phyloP scores from a whole-genome alignment of 345 rosid species.

The Raphanus raphanistrum region DNA sequence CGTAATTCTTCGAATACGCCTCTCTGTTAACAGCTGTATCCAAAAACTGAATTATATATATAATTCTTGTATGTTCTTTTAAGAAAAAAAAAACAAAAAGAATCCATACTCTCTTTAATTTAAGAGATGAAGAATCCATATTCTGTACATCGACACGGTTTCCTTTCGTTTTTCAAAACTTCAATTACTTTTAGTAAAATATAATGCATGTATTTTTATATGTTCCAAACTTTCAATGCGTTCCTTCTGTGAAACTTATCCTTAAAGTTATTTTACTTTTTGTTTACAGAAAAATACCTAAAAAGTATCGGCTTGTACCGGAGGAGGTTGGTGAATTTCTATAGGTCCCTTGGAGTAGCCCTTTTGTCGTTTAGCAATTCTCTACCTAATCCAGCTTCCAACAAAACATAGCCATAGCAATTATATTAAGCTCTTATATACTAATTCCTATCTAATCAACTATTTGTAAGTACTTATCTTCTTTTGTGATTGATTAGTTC shows the following conservation, averaged over 20 bases:
- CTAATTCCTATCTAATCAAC: neutral
- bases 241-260: constrained; percentile 25
- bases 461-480: neutral
- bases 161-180: constrained; percentile 10
- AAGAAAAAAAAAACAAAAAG: neutral
- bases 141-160: constrained; percentile 20
- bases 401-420: neutral
- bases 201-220: neutral
- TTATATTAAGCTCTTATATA: neutral
- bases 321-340: constrained; percentile 27
- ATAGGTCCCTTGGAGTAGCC: constrained; percentile 10
- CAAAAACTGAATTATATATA: neutral
- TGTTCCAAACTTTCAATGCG: neutral
- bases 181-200: constrained; percentile 1
- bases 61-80: neutral
- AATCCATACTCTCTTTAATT: constrained; percentile 18
- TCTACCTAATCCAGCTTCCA: constrained; percentile 15
- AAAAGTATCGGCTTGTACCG: constrained; percentile 30
- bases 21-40: constrained; percentile 42
- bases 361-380: constrained; percentile 20
- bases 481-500: constrained; percentile 9
- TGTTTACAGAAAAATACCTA: neutral
- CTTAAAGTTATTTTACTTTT: constrained; percentile 2
- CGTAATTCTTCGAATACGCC: constrained; percentile 25
- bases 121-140: constrained; percentile 12